A percentile compares a stretch with the other conserved stretches of the same genome.
phyloP scores from a whole-genome alignment of 306 rosid genomes.

The Trifolium pratense region DNA sequence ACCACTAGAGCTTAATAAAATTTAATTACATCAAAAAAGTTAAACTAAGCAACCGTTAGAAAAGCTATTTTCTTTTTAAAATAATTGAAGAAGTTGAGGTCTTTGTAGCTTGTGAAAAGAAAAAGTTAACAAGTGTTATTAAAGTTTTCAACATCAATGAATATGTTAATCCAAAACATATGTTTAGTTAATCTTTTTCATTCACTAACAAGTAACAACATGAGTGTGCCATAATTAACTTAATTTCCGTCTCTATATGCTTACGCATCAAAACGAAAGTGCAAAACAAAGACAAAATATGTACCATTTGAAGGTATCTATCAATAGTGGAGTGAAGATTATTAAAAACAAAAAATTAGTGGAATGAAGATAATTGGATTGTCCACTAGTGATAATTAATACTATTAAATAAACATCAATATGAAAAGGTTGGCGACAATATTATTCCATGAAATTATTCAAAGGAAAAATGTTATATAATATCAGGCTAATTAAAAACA shows the following conservation, averaged over 20 bases:
- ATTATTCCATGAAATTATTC: not conserved
- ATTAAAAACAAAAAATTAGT: not conserved
- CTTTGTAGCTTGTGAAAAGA: constrained; percentile 14
- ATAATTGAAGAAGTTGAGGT: not conserved
- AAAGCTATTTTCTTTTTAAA: not conserved
- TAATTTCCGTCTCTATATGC: constrained; percentile 17
- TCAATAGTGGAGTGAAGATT: constrained; percentile 26
- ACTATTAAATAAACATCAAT: constrained; percentile 11
- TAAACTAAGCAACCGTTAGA: constrained; percentile 4
- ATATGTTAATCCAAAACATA: not conserved
- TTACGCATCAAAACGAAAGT: constrained; percentile 33
- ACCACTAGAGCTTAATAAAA: not conserved
- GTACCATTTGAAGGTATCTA: constrained; percentile 1
- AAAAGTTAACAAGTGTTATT: constrained; percentile 12
- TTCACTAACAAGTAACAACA: not conserved
- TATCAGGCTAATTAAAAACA: too few species aligned
- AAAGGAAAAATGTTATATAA: too few species aligned
- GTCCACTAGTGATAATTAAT: constrained; percentile 20
- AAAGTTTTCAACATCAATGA: not conserved
- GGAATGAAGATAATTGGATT: constrained; percentile 6
- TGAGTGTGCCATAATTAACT: constrained; percentile 29
- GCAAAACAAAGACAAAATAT: constrained; percentile 15
- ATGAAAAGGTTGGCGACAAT: not conserved
- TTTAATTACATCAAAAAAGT: not conserved
- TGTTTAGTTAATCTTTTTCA: constrained; percentile 8